A percentile compares a stretch with the other conserved stretches of the same genome.
Evolutionary conservation across 345 rosid genomes (phyloP).

Genomic region (Eucalyptus fibrosa): DNA sequence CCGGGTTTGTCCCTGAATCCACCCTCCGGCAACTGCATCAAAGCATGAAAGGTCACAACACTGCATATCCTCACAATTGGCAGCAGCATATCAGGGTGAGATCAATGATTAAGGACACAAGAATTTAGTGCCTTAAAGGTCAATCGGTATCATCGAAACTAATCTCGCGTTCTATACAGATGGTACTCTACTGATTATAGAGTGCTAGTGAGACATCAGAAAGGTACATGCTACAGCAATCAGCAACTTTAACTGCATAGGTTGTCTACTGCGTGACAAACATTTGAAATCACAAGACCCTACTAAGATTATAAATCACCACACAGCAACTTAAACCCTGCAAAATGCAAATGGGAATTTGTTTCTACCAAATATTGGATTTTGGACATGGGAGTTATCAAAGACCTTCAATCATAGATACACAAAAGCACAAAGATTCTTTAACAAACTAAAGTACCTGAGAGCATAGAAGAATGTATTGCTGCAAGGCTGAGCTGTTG

Average conservation of each 20-base stretch:
- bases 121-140: background rate
- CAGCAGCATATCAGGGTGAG: background rate
- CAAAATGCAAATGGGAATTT: background rate
- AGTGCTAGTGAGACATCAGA: background rate
- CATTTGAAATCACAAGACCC: background rate
- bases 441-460: slow-evolving; percentile 29
- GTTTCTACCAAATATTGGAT: background rate
- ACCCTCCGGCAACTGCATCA: slow-evolving; percentile 44
- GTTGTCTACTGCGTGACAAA: background rate
- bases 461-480: slow-evolving; percentile 69
- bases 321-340: background rate
- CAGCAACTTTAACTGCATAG: background rate
- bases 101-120: background rate
- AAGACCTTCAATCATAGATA: background rate
- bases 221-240: background rate
- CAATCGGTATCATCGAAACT: background rate
- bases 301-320: background rate
- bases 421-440: background rate
- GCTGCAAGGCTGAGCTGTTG: slow-evolving; percentile 72
- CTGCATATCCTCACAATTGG: background rate
- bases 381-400: background rate
- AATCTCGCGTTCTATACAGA: background rate
- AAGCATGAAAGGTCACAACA: background rate
- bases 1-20: slow-evolving; percentile 90
- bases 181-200: background rate